phyloP scores from a whole-genome alignment of 495 filamentous ascomycete species.

The Physcia stellaris region DNA sequence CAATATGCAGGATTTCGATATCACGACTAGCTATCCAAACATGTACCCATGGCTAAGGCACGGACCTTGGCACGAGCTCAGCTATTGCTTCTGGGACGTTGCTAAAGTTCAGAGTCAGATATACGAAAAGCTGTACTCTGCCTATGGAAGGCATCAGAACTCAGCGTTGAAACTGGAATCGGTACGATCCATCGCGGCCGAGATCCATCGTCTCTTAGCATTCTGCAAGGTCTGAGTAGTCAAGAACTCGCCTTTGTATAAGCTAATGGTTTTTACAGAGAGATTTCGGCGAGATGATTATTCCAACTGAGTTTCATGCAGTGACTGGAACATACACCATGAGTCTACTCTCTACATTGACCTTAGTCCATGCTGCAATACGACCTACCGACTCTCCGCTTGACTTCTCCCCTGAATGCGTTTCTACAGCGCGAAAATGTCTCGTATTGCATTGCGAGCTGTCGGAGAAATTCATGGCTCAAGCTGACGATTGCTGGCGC shows the following conservation, averaged over 20 bases:
- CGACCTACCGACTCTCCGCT: conserved; percentile 2
- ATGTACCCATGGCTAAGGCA: neutral
- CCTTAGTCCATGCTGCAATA: conserved; percentile 7
- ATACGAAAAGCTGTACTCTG: conserved; percentile 2
- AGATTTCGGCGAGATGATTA: neutral
- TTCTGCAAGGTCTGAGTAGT: neutral
- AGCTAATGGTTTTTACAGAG: neutral
- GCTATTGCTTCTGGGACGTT: neutral
- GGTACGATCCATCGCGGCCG: neutral
- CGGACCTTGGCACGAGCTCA: neutral
- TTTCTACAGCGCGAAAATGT: conserved; percentile 2
- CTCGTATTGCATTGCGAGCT: conserved; percentile 1
- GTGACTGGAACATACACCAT: neutral
- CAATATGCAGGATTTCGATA: conserved; percentile 1
- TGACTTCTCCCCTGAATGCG: conserved; percentile 4
- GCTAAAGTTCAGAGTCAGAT: neutral
- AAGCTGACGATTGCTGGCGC: conserved; percentile 1
- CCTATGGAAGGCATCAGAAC: neutral
- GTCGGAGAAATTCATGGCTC: conserved; percentile 2
- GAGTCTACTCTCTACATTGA: conserved; percentile 3
- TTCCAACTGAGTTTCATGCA: neutral
- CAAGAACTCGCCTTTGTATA: neutral
- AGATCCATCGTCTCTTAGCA: neutral
- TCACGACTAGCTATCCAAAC: neutral
- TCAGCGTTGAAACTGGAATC: neutral